Base-by-base conservation (phyloP, 306 rosid species). In the Quercus engelmannii region DNA sequence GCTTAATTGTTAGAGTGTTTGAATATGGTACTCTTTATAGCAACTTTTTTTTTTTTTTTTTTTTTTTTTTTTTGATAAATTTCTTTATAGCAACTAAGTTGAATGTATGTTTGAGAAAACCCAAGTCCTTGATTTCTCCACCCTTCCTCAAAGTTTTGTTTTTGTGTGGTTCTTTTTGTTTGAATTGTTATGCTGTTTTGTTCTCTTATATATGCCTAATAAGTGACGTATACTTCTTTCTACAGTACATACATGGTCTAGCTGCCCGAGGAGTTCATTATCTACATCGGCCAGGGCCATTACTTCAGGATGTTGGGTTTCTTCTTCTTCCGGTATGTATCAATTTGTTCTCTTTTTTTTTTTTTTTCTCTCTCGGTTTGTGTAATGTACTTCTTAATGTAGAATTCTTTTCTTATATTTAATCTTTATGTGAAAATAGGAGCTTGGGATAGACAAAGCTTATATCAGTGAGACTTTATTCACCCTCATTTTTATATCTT, bases 241-340 rank as follows among this genome's bases (percentile, higher is more conserved):
- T 61, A 54, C 93, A 96, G 99, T 96, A 96, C 70, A 81, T 96
- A 67, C 99, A 96, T 83, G 99, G 98, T 85, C 82, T 96, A 82
- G 97, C 98, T 86, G 99, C 99, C 65, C 87, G 87, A 62, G 99
- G 99, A 77, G 97, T 96, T 85, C 99, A 96, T 81, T 96, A 91
- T 83, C 83, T 96, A 43, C 99, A 96, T 85, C 89, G 87, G 76
- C 97, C 99, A 5, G 99, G 98, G 70, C 96, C 98, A 67, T 79
- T 86, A 3, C 94, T 96, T 73, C 99, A 96, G 89, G 99, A 96
- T 78, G 84, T 86, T 79, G 99, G 99, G 35, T 96, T 91, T 87
- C 62, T 79, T 13, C 83, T 96, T 86, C 97, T 94, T 80, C 97
- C 97, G 79, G 99, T 94, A 56, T 1, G 95, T 84, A 74, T 33